Percentiles rank a stretch among this genome's conserved stretches.
phyloP scores from a whole-genome alignment of 1,284 basidiomycete species.

The Sphaerobolus stellatus region DNA sequence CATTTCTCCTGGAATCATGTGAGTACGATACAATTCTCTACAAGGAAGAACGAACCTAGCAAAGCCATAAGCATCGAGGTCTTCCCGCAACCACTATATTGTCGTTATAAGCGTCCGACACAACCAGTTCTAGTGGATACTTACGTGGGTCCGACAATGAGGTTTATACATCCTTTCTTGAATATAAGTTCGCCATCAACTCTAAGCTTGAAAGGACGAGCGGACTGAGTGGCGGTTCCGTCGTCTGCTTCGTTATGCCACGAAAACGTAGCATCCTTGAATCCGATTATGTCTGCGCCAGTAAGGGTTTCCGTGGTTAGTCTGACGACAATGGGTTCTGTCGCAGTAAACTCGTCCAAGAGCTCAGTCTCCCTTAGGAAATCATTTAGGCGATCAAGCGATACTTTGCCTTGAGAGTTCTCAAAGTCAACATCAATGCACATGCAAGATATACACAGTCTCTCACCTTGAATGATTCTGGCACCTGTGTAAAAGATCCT shows the following conservation, averaged over 20 bases:
- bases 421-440: too few species aligned
- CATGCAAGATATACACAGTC: too few species aligned
- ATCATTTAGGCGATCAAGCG: conserved; percentile 45
- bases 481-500: conserved; percentile 33
- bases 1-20: conserved; percentile 22
- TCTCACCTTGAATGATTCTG: conserved; percentile 32
- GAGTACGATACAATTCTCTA: conserved; percentile 1
- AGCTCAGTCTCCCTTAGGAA: conserved; percentile 39
- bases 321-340: too few species aligned
- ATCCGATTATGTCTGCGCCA: conserved; percentile 35
- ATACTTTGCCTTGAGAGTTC: conserved; percentile 44
- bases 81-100: conserved; percentile 25
- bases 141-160: conserved; percentile 47
- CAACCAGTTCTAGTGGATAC: too few species aligned
- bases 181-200: conserved; percentile 42
- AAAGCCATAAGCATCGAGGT: conserved; percentile 28
- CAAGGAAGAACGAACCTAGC: not conserved
- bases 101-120: too few species aligned
- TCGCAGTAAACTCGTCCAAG: conserved; percentile 24
- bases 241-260: conserved; percentile 33
- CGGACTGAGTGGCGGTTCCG: conserved; percentile 17
- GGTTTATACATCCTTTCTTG: conserved; percentile 44
- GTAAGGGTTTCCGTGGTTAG: conserved; percentile 22
- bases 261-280: conserved; percentile 42
- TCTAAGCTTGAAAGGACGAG: conserved; percentile 36